Evolutionary conservation across 768 basidiomycete species (phyloP), one percentile per base, ranked within the genome.

Genomic region (Lenzites betulinus): DNA sequence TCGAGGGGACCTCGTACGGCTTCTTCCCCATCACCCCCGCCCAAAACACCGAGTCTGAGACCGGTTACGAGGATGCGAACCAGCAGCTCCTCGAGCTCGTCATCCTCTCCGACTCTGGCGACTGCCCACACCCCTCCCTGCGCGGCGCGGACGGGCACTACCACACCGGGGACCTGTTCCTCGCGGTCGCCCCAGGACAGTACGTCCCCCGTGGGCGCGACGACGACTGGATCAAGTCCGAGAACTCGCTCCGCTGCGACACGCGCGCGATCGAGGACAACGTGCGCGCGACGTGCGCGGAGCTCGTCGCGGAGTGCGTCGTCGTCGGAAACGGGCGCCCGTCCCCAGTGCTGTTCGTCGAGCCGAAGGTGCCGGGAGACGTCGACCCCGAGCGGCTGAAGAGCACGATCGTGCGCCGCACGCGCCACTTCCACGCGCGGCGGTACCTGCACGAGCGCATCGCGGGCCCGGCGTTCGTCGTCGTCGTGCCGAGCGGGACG

Each of bases 171-270:
- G 90, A 92, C 71, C 76, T 92, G n/a, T 92, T 92, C 77, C 81
- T 83, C 67, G 85, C 89, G 71, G 76, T 79, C 18, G 64, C 75
- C 1, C 77, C 83, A 1, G 88, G 87, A 0, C 75, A 74, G 65
- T 92, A 87, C 69, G 69, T 84, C 47, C 88, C 81, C 62, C 82
- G 86, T 38, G 90, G 90, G 25, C 83, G 90, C 42, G 84, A 90
- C 61, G 90, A 92, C 66, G 90, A 92, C 72, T 91, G 90, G 90
- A 92, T 92, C 71, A 92, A 92, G 76, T 86, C 85, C 39, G 87
- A 89, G 69, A 89, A 83, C 69, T 86, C 89, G 68, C 75, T 91
- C 62, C 82, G 90, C 52, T 91, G 90, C 67, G 90, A 92, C 67
- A 90, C 90, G 51, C 86, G 83, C 80, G 82, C 89, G 36, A 90